Evolutionary conservation across 1,284 basidiomycete genomes (phyloP).

Genomic region (Phlebopus sp.): DNA sequence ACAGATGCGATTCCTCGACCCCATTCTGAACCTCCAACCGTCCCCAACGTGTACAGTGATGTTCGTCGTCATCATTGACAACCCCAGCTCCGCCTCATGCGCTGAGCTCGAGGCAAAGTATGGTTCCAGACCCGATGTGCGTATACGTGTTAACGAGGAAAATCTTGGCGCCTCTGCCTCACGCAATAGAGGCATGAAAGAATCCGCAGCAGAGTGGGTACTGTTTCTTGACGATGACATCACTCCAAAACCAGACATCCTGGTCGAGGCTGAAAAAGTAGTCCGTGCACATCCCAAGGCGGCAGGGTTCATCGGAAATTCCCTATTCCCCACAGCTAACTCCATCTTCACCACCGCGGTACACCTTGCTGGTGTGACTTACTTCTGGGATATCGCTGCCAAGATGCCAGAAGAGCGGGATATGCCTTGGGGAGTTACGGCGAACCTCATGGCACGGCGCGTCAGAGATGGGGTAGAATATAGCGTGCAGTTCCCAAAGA

Average conservation of each 20-base stretch:
- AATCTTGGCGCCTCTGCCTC: conserved; percentile 38
- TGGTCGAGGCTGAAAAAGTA: conserved; percentile 44
- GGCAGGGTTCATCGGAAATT: conserved; percentile 53
- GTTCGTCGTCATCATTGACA: conserved; percentile 59
- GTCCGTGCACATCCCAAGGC: conserved; percentile 47
- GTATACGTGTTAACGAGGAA: conserved; percentile 24
- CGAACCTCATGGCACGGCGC: conserved; percentile 52
- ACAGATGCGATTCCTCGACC: conserved; percentile 41
- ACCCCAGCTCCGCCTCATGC: conserved; percentile 42
- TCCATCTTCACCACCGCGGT: conserved; percentile 52
- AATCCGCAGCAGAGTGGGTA: conserved; percentile 29
- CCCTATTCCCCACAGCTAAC: conserved; percentile 46
- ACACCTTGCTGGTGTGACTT: conserved; percentile 55
- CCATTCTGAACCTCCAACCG: conserved; percentile 42
- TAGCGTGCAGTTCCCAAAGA: conserved; percentile 53
- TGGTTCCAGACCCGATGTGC: conserved; percentile 19
- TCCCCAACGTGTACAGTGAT: conserved; percentile 44
- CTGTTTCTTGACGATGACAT: conserved; percentile 60
- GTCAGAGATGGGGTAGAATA: conserved; percentile 45
- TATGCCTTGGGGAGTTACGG: conserved; percentile 63
- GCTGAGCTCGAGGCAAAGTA: conserved; percentile 28
- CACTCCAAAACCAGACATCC: conserved; percentile 40
- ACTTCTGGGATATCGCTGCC: conserved; percentile 60
- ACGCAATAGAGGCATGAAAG: conserved; percentile 27
- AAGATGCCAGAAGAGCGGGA: conserved; percentile 41